phyloP scores from a whole-genome alignment of 495 filamentous ascomycete species.

The Penicillium cosmopolitanum region DNA sequence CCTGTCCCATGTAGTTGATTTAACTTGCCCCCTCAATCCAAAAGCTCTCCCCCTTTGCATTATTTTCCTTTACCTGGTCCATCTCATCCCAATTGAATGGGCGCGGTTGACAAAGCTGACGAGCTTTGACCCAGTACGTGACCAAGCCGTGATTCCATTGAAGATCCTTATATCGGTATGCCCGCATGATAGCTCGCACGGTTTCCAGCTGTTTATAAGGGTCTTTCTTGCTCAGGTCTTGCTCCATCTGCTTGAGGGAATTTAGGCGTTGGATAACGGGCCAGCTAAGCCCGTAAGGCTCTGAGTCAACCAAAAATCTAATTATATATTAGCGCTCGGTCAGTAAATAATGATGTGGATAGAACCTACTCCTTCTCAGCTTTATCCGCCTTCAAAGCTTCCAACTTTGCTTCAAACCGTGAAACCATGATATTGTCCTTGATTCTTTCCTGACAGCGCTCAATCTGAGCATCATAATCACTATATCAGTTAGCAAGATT shows the following conservation, averaged over 20 bases:
- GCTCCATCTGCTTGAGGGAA: neutral
- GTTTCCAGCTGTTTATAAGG: neutral
- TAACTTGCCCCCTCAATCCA: constrained; percentile 14
- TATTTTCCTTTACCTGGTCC: neutral
- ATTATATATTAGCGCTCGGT: neutral
- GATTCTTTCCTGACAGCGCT: constrained; percentile 9
- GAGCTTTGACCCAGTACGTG: constrained; percentile 12
- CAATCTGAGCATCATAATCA: constrained; percentile 10
- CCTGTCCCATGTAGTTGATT: neutral
- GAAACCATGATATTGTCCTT: constrained; percentile 9
- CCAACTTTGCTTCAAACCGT: neutral
- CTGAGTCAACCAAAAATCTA: neutral
- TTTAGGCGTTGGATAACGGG: constrained; percentile 3
- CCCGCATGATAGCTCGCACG: constrained; percentile 3
- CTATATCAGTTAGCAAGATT: neutral
- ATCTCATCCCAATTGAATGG: constrained; percentile 6
- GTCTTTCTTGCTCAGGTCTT: neutral
- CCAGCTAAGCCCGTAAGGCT: constrained; percentile 5
- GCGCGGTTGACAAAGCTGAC: constrained; percentile 14
- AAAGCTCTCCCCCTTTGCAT: neutral
- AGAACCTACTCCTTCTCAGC: constrained; percentile 1
- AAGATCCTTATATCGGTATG: constrained; percentile 1
- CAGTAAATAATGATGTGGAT: neutral
- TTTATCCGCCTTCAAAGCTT: neutral
- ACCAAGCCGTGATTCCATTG: constrained; percentile 6